Evolutionary conservation across 345 rosid genomes (phyloP), one percentile per base, ranked within the genome.

Genomic region (Boechera stricta): DNA sequence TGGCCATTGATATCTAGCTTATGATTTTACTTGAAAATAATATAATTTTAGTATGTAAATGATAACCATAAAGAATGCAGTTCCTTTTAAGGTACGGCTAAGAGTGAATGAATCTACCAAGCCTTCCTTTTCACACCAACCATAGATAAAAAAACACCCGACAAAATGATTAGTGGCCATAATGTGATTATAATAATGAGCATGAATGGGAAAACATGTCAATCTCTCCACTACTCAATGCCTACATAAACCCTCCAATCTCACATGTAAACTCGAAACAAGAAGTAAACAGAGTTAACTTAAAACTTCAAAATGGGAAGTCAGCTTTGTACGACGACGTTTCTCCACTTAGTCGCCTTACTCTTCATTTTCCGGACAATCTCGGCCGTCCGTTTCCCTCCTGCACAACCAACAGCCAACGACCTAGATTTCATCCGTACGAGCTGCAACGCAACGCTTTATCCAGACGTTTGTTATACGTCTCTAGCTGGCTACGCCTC

Each of bases 381-480:
- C 74, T 58, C 73, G 13, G 65, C 87, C 63, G 73, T 69, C 78
- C 44, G 53, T 75, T 16, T 32, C 53, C 31, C 69, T 39, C 41
- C 42, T 11, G 39, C 44, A 48, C 5, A 70, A 68, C 18, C 80
- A 36, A 32, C 77, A 47, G 13, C 78, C 53, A 75, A 61, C 82
- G 71, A 21, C 83, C 45, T 82, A 2, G 91, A 86, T n/a, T 94
- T 85, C 87, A 87, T 93, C 86, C 95, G 87, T 0, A 41, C 85
- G 13, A 88, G 88, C 84, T 93, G 98, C 88, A 79, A 76, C 81
- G 79, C 85, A 13, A 94, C 98, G 31, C 79, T 90, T 5, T 94
- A 94, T 85, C 97, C 94, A 0, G 91, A 91, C 62, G 51, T 94
- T 36, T 94, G 98, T 86, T 91, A 63, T 81, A 47, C 84, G 64